Percentiles rank a stretch among this genome's conserved stretches.
Conservation (phyloP, 495 filamentous ascomycete species). For the Talaromyces stipitatus region DNA sequence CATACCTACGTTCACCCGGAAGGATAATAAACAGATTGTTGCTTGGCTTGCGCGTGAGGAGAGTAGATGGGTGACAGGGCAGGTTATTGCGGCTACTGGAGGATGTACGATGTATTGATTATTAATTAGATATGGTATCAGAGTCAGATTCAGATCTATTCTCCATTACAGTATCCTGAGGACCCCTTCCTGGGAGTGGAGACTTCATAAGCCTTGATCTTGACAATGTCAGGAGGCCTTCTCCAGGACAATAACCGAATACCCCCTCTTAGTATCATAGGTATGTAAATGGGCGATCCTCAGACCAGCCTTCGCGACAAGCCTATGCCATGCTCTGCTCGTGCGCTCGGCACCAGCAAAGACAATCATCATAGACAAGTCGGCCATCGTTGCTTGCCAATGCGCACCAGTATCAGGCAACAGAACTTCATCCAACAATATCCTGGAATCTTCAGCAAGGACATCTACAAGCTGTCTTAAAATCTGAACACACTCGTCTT, state of each 20-base stretch:
- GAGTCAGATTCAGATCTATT: background rate
- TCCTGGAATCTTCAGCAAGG: slow-evolving; percentile 24
- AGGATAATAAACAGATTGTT: slow-evolving; percentile 39
- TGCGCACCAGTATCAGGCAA: slow-evolving; percentile 21
- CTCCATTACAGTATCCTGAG: background rate
- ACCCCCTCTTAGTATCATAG: slow-evolving; percentile 18
- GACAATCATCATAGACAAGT: slow-evolving; percentile 30
- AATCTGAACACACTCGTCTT: slow-evolving; percentile 34
- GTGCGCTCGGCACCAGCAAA: slow-evolving; percentile 29
- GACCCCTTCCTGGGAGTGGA: background rate
- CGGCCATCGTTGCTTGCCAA: slow-evolving; percentile 20
- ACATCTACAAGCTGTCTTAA: slow-evolving; percentile 21
- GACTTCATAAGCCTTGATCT: background rate
- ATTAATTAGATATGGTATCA: background rate
- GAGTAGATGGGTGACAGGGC: slow-evolving; percentile 50
- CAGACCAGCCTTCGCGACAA: slow-evolving; percentile 34
- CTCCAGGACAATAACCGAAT: slow-evolving; percentile 18
- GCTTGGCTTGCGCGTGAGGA: slow-evolving; percentile 40
- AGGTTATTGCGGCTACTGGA: slow-evolving; percentile 50
- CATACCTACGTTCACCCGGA: slow-evolving; percentile 29
- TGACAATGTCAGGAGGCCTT: background rate
- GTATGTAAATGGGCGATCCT: slow-evolving; percentile 31
- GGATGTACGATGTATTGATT: slow-evolving; percentile 19
- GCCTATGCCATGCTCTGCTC: slow-evolving; percentile 27
- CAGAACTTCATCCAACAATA: slow-evolving; percentile 33